Conservation (phyloP, 2,329 filamentous ascomycete genomes). For the Paraconiothyrium sp. region DNA sequence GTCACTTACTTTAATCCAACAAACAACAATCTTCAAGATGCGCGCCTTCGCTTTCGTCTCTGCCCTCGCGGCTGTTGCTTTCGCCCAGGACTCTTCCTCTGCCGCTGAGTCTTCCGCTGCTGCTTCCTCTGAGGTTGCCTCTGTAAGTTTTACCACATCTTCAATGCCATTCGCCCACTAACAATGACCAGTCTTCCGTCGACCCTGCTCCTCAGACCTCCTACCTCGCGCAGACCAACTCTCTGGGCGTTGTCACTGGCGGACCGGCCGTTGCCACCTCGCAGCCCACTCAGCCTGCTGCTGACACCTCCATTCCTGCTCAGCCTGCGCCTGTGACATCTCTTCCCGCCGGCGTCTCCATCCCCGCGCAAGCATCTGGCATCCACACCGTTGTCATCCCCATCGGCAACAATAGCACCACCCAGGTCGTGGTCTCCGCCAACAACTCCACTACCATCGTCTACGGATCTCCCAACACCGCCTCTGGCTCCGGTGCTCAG, state of each 20-base stretch:
- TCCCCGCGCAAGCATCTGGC: constrained; percentile 49
- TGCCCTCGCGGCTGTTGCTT: constrained; percentile 40
- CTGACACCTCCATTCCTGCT: constrained; percentile 20
- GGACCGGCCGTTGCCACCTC: constrained; percentile 34
- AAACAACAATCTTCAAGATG: constrained; percentile 36
- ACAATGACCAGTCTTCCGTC: constrained; percentile 28
- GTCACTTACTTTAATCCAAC: constrained; percentile 15
- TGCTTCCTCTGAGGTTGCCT: constrained; percentile 16
- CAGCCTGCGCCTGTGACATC: constrained; percentile 37
- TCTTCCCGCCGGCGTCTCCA: constrained; percentile 37
- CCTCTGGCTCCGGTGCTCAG: constrained; percentile 13
- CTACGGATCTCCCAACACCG: constrained; percentile 23
- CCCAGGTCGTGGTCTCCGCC: constrained; percentile 44
- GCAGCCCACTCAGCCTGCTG: constrained; percentile 30
- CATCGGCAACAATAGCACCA: constrained; percentile 38
- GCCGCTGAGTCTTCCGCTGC: constrained; percentile 14
- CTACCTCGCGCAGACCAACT: constrained; percentile 44
- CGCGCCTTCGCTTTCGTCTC: constrained; percentile 43
- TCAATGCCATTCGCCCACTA: constrained; percentile 13
- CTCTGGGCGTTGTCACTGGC: constrained; percentile 47
- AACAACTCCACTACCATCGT: constrained; percentile 47
- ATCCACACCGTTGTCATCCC: constrained; percentile 45
- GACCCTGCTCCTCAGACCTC: constrained; percentile 42
- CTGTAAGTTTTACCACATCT: constrained; percentile 12
- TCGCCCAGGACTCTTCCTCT: constrained; percentile 31